Evolutionary conservation across 176 grass and related monocot species (phyloP), one percentile per base, ranked within the genome.

Genomic region (Themeda triandra): DNA sequence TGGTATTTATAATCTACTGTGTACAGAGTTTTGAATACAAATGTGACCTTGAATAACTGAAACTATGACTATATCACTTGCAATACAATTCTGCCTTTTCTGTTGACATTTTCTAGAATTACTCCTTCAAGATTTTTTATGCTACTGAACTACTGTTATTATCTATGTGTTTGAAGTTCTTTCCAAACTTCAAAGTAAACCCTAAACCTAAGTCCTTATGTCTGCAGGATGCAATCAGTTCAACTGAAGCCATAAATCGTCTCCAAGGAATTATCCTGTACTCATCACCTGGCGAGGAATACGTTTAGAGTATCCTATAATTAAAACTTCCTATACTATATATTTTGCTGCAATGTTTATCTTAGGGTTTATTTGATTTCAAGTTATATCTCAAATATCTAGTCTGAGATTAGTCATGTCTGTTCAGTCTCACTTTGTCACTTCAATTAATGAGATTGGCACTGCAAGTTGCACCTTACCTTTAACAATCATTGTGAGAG

Each of bases 241-340:
- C 96, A 83, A 92, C 87, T 81, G 91, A 82, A 71, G 96, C 93
- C 24, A 54, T 99, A 39, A 89, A 83, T 91, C 93, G 79, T 92
- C 88, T 95, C 14, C 96, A 99, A 84, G 96, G 96, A 82, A 65
- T 85, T 71, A 71, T 96, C 72, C 73, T 99, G 63, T 88, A 89
- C 74, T 92, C 93, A 74, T 99, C 96, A 72, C 74, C 54, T 9
- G 88, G 83, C 66, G 93, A 95, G 93, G 96, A 71, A 94, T 99
- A 39, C 89, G 91, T 65, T 82, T 99, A 79, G 96, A 99, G 96
- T 99, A 99, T 99, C 96, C 96, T 95, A 78, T 10, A 68, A 40
- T 68, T 11, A 39, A 49, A 51, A 69, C 21, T 13, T 80, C 67
- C 42, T 19, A 73, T 71, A 27, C 30, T 82, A 62, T 73, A 73